Evolutionary conservation across 2,329 filamentous ascomycete species (phyloP).

Genomic region (Didymella sp.): DNA sequence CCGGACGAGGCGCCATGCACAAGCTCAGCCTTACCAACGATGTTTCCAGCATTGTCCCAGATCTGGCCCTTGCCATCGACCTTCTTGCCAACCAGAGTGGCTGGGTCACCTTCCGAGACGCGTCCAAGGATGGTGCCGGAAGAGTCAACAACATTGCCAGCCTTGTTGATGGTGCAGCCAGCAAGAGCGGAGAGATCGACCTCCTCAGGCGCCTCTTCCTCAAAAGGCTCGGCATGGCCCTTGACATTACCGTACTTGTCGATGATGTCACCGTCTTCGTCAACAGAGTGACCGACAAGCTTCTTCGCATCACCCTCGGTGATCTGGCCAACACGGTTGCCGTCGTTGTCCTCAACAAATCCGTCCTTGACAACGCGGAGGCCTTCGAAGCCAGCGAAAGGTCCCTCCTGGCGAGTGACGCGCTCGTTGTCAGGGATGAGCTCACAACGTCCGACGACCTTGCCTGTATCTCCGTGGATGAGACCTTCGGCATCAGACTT

Average conservation of each 20-base stretch:
- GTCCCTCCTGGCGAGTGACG: slow-evolving; percentile 66
- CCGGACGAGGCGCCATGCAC: slow-evolving; percentile 59
- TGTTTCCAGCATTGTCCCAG: slow-evolving; percentile 68
- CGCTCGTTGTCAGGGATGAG: slow-evolving; percentile 65
- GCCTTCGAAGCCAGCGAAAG: slow-evolving; percentile 71
- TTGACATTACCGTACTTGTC: slow-evolving; percentile 75
- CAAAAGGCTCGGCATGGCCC: slow-evolving; percentile 64
- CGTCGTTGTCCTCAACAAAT: slow-evolving; percentile 78
- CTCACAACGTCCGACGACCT: slow-evolving; percentile 64
- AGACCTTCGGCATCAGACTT: slow-evolving; percentile 63
- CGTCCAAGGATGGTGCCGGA: slow-evolving; percentile 66
- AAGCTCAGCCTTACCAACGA: slow-evolving; percentile 66
- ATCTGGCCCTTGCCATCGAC: slow-evolving; percentile 69
- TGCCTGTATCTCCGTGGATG: slow-evolving; percentile 63
- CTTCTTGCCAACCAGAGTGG: slow-evolving; percentile 65
- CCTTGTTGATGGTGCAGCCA: slow-evolving; percentile 69
- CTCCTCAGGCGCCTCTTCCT: slow-evolving; percentile 57
- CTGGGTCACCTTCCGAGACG: slow-evolving; percentile 63
- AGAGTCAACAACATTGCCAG: slow-evolving; percentile 66
- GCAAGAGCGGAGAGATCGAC: slow-evolving; percentile 66
- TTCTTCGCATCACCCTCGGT: slow-evolving; percentile 73
- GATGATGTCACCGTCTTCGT: slow-evolving; percentile 81
- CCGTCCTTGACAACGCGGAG: slow-evolving; percentile 73
- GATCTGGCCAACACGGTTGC: slow-evolving; percentile 75
- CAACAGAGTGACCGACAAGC: slow-evolving; percentile 75